Evolutionary conservation across 176 grass and related monocot genomes (phyloP), one percentile per base, ranked within the genome.

Genomic region (Metroxylon sagu): DNA sequence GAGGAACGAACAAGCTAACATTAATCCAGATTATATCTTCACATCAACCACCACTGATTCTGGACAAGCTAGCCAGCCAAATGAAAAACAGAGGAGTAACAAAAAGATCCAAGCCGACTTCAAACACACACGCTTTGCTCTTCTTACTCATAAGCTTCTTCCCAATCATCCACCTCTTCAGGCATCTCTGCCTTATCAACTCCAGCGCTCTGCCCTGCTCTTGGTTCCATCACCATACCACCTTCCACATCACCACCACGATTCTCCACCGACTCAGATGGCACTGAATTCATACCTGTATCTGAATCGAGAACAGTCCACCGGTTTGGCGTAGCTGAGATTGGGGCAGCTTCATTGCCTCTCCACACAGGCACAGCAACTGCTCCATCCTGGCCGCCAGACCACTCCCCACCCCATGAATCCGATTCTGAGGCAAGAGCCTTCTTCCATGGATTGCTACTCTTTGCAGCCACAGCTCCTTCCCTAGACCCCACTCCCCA

Each of bases 111-210:
- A 43, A 43, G 21, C 21, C 21, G 1, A 23, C 21, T 23, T 23
- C 21, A 23, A 23, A 23, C 21, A 23, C 31, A 67, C 48, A 2
- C 16, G 43, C 2, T 12, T 25, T 52, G 18, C 31, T 56, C 25
- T 95, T 80, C 21, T 23, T 23, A 90, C 65, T 86, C 78, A 27
- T 58, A 90, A 57, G 86, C 81, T 74, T 90, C 84, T 81, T 96
- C 91, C 91, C 91, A 88, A 60, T 96, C 75, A 62, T 96, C 86
- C 29, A 85, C 91, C 68, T 81, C 86, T 19, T 86, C 26, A 4
- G 54, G 74, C 0, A 62, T 66, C 53, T 86, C 83, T 63, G 56
- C 16, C 59, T 71, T 80, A 12, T 49, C 75, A 29, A 48, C 80
- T 29, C 48, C 64, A 21, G 12, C 26, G 53, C 16, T 6, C 26